Base-by-base conservation (phyloP, 352 stramenopile genomes). In the Phytophthora podocarpi region DNA sequence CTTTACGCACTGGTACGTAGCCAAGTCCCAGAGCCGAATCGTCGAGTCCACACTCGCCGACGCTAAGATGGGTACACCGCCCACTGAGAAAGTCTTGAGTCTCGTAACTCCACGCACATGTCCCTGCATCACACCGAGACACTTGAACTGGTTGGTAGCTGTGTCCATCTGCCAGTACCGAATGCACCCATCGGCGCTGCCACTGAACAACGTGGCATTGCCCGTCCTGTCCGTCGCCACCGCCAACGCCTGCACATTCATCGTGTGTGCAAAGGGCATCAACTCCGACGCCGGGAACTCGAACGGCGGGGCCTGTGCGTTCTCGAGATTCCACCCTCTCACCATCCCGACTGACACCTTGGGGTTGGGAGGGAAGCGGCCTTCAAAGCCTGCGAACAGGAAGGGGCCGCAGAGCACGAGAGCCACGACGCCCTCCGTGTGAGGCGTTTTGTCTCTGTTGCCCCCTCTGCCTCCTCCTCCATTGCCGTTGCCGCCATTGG, bases 111-210 rank as follows among this genome's bases (percentile, higher is more conserved):
- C 82, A 36, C 85, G 82, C 26, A 91, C 78, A 53, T 95, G 87
- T 50, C 87, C 84, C 27, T 93, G 84, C 40, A 95, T 82, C 10
- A 78, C 61, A 12, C 87, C 87, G 23, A 75, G 58, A 62, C 87
- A 93, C 60, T 91, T 87, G 67, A 95, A 95, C 43, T 70, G 51
- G 57, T 90, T 89, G 36, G 59, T 78, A 6, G 79, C 53, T 0
- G 79, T 68, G 51, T 95, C 87, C 32, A 93, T 69, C 40, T 91
- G 82, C 87, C 87, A 95, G 61, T 92, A 93, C 36, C 83, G 79
- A 39, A 95, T 90, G 21, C 74, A 74, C 31, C 87, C 87, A 30
- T 95, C 86, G 3, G 78, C 72, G 37, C 82, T 85, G 39, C 86
- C 86, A 45, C 80, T 92, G 46, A 93, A 91, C 27, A 95, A 72